Evolutionary conservation across 768 basidiomycete species (phyloP).

Genomic region (Russula vinacea): DNA sequence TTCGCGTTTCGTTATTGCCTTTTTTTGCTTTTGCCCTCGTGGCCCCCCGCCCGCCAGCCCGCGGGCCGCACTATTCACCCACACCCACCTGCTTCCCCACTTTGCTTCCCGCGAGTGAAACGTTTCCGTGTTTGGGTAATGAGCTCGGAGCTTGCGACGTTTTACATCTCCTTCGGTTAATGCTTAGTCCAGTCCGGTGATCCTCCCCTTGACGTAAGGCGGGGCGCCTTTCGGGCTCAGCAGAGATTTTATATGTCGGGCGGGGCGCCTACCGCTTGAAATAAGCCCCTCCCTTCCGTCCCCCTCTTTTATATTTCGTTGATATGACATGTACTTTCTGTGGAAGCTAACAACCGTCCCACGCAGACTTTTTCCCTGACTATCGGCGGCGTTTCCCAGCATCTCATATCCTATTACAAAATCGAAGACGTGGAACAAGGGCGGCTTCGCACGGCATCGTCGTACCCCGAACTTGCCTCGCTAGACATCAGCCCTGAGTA

Average conservation of each 20-base stretch:
- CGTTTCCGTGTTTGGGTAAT: constrained; percentile 3
- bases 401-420: constrained; percentile 93
- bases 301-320: constrained; percentile 5
- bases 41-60: neutral
- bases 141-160: constrained; percentile 6
- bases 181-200: constrained; percentile 13
- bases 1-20: neutral
- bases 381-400: constrained; percentile 81
- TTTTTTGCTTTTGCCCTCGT: neutral
- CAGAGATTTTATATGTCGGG: neutral
- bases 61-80: neutral
- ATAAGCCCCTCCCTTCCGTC: neutral
- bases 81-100: too few species aligned
- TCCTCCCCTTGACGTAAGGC: constrained; percentile 19
- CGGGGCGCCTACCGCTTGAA: constrained; percentile 3
- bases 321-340: neutral
- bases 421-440: constrained; percentile 88
- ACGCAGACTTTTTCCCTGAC: constrained; percentile 85
- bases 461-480: constrained; percentile 79
- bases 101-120: neutral
- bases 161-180: constrained; percentile 10
- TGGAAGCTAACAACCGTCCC: constrained; percentile 16
- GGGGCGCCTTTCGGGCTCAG: neutral
- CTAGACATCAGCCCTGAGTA: constrained; percentile 86
- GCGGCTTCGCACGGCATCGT: constrained; percentile 82